Percentiles rank a stretch among this genome's conserved stretches.
Conservation (phyloP, 129 eudicot species). For the Tagetes patula region DNA sequence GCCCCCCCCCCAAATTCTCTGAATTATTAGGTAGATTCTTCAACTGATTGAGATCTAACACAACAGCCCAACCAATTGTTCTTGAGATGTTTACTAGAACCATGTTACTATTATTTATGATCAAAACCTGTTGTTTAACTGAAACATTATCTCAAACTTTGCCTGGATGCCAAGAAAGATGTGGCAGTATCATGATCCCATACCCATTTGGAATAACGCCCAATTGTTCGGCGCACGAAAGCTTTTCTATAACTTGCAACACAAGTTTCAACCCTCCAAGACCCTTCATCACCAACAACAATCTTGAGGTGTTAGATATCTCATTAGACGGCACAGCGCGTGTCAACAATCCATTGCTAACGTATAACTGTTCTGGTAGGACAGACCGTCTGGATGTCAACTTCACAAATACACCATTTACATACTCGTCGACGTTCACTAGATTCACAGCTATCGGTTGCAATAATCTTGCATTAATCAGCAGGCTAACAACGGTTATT, state of each 20-base stretch:
- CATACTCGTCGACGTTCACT: constrained; percentile 27
- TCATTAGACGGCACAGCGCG: constrained; percentile 27
- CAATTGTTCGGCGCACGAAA: constrained; percentile 1
- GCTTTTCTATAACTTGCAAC: constrained; percentile 1
- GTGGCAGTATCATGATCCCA: constrained; percentile 11
- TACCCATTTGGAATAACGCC: constrained; percentile 6
- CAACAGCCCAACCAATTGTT: background rate
- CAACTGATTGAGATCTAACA: background rate
- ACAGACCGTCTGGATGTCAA: constrained; percentile 16
- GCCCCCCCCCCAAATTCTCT: too few species aligned
- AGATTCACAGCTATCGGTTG: constrained; percentile 39
- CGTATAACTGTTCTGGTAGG: constrained; percentile 14
- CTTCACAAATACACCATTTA: constrained; percentile 25
- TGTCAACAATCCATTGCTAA: constrained; percentile 27
- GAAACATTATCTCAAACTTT: constrained; percentile 1
- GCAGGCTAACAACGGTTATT: constrained; percentile 26
- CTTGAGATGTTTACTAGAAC: background rate
- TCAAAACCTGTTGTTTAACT: background rate
- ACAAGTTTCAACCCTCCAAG: constrained; percentile 11
- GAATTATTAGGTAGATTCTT: too few species aligned
- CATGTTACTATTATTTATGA: background rate
- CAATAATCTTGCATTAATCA: constrained; percentile 29
- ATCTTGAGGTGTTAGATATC: constrained; percentile 26
- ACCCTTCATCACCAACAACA: constrained; percentile 23
- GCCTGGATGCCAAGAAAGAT: constrained; percentile 15